Evolutionary conservation across 2,329 filamentous ascomycete genomes (phyloP), one percentile per base, ranked within the genome.

Genomic region (Penicillium polonicum): DNA sequence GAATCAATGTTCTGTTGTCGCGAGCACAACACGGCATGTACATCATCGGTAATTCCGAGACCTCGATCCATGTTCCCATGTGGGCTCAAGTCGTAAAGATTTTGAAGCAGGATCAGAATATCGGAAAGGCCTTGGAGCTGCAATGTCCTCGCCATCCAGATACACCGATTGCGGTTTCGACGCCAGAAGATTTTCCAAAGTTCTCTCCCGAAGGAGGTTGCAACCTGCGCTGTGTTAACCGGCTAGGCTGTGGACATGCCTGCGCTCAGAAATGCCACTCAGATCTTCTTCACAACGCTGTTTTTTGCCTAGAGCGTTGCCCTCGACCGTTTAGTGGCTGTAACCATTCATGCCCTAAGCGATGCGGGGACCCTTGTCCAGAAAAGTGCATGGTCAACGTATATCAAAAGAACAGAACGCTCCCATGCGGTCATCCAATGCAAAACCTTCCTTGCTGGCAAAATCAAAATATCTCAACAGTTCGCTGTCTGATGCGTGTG

Each of bases 11-110:
- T 0, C 76, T 90, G 0, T 75, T 90, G 0, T 86, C 82, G 39
- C 82, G 88, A 6, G 88, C 88, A 0, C 77, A 85, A 62, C 83
- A 90, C 62, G 87, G 88, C 0, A 85, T 91, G 81, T 89, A 87
- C 66, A 76, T 92, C 19, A 85, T 92, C 35, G 87, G 88, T 1
- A 88, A 91, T 64, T 68, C 84, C 0, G 70, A 81, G 0, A 90
- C 86, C 0, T 87, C 81, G 31, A 67, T 67, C 0, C 71, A 78
- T 21, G 78, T 90, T 0, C 68, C 72, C 0, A 90, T 90, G 86
- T 91, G 88, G 88, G 65, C 70, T 0, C 65, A 83, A 0, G 84
- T 90, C 0, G 70, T 87, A 9, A 58, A 72, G 0, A 82, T 87
- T 23, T 72, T 92, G 0, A 58, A 72, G 9, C 62, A 63, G 0